Evolutionary conservation across 345 rosid genomes (phyloP).

Genomic region (Corchorus capsularis): DNA sequence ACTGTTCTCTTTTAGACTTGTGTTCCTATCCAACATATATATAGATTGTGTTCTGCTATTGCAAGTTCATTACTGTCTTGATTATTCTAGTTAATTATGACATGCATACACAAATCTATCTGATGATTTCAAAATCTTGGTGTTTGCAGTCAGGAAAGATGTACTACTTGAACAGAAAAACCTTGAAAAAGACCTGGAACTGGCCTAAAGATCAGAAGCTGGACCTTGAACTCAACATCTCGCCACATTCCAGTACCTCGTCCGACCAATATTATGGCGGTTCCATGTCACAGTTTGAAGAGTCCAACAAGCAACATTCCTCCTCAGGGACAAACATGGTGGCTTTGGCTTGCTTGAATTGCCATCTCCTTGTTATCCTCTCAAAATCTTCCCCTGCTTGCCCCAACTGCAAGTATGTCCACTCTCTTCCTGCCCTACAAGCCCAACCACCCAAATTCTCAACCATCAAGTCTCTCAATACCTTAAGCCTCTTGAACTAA

Average conservation of each 20-base stretch:
- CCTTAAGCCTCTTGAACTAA: conserved; percentile 47
- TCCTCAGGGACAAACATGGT: conserved; percentile 38
- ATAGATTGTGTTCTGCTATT: neutral
- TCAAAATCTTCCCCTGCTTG: conserved; percentile 53
- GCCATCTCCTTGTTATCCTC: conserved; percentile 55
- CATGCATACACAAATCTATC: neutral
- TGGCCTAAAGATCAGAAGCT: conserved; percentile 44
- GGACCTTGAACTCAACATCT: conserved; percentile 52
- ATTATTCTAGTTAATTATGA: neutral
- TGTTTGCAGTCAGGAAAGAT: conserved; percentile 49
- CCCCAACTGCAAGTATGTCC: conserved; percentile 58
- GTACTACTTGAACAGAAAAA: conserved; percentile 52
- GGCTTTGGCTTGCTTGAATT: conserved; percentile 51
- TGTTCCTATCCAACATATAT: no score
- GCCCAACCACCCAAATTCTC: conserved; percentile 24
- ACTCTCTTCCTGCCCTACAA: conserved; percentile 38
- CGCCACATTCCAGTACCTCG: conserved; percentile 15
- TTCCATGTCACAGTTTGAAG: neutral
- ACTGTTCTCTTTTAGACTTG: neutral
- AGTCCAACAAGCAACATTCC: conserved; percentile 16
- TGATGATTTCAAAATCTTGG: conserved; percentile 5
- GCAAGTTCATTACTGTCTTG: neutral
- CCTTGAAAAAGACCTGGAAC: conserved; percentile 42
- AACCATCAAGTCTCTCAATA: conserved; percentile 23
- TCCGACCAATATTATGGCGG: neutral